These are phyloP conservation scores for Boletus rufocinnamomeus DNA, from an alignment of 768 basidiomycete genomes.

Conservation along the genomic window DNA sequence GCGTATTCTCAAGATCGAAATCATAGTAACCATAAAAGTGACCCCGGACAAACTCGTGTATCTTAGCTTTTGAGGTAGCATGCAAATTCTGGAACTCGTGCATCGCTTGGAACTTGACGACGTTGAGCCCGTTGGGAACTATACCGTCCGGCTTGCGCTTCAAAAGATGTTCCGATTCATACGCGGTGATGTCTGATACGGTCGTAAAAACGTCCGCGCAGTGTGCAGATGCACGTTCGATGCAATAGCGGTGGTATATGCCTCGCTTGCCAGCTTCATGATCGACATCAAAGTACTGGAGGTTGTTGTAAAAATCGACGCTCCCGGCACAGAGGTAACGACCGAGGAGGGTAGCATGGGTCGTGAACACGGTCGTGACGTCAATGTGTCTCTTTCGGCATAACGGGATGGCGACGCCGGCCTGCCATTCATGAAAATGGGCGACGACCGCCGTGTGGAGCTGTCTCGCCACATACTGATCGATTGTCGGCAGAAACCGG, in stretches of 20 bases:
- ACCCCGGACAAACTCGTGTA: constrained; percentile 95
- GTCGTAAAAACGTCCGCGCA: constrained; percentile 99
- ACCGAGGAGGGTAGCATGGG: constrained; percentile 96
- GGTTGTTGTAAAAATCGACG: constrained; percentile 99
- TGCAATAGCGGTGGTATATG: constrained; percentile 98
- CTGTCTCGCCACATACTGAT: constrained; percentile 79
- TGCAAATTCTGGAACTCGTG: constrained; percentile 99
- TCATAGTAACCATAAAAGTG: constrained; percentile 99
- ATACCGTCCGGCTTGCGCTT: constrained; percentile 98
- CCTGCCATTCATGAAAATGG: constrained; percentile 99
- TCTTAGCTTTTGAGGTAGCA: constrained; percentile 91
- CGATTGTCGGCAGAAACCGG: constrained; percentile 8
- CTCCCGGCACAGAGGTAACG: constrained; percentile 98
- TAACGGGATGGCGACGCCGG: constrained; percentile 91
- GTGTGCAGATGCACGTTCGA: constrained; percentile 92
- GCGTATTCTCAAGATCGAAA: constrained; percentile 90
- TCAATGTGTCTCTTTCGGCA: constrained; percentile 97
- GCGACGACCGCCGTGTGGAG: constrained; percentile 86
- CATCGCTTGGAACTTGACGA: constrained; percentile 99
- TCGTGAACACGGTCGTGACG: constrained; percentile 98
- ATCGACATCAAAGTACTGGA: constrained; percentile 99
- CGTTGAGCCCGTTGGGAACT: constrained; percentile 95
- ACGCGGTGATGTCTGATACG: constrained; percentile 97
- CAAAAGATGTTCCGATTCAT: constrained; percentile 92
- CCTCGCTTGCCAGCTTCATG: constrained; percentile 99